phyloP scores from a whole-genome alignment of 768 basidiomycete species.

The Macrolepiota fuliginosa region DNA sequence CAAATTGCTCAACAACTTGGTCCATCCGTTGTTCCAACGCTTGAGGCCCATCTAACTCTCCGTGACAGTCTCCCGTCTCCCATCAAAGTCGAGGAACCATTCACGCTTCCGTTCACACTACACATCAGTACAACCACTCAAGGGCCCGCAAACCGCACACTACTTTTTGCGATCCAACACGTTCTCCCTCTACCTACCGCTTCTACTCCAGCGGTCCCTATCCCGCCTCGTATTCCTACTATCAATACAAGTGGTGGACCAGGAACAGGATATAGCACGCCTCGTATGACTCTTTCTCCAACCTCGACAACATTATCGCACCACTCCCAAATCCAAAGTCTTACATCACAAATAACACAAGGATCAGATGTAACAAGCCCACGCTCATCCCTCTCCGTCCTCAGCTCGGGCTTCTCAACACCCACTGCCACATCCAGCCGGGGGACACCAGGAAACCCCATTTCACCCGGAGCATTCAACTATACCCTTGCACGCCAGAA shows the following conservation, averaged over 20 bases:
- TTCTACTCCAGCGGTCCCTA: slow-evolving; percentile 22
- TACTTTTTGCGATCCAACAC: slow-evolving; percentile 64
- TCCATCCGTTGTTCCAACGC: slow-evolving; percentile 17
- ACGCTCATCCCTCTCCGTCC: slow-evolving; percentile 12
- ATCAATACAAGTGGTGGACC: background rate
- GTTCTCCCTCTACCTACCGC: slow-evolving; percentile 37
- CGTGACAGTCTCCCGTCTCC: slow-evolving; percentile 44
- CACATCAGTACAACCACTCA: slow-evolving; percentile 27
- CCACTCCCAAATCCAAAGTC: background rate
- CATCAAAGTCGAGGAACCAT: slow-evolving; percentile 55
- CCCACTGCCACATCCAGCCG: slow-evolving; percentile 36
- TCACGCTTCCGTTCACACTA: slow-evolving; percentile 54
- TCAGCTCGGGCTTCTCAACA: slow-evolving; percentile 55
- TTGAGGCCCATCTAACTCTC: slow-evolving; percentile 61
- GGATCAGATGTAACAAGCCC: slow-evolving; percentile 30
- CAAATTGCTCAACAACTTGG: slow-evolving; percentile 30
- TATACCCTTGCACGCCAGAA: slow-evolving; percentile 52
- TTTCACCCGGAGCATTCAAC: slow-evolving; percentile 32
- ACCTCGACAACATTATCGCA: background rate
- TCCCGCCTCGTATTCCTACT: slow-evolving; percentile 13
- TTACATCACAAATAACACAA: slow-evolving; percentile 15
- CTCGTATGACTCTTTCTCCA: slow-evolving; percentile 7
- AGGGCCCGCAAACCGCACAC: slow-evolving; percentile 36
- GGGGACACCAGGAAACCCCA: slow-evolving; percentile 24
- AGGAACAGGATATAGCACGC: slow-evolving; percentile 7